phyloP scores from a whole-genome alignment of 495 filamentous ascomycete genomes.

The Cryomyces minteri region DNA sequence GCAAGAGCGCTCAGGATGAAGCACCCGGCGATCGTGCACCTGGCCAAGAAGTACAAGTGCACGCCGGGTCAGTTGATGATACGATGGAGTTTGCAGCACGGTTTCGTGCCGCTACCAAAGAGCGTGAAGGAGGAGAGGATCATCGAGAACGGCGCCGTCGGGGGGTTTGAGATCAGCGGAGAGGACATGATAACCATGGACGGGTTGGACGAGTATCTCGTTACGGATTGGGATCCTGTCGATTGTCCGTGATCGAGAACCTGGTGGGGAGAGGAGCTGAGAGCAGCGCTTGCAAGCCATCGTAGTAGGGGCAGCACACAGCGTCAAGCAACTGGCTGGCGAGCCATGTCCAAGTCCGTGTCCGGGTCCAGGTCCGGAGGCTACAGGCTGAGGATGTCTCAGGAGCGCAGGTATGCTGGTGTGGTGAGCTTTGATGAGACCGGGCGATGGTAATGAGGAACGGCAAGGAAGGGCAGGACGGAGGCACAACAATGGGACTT shows the following conservation, averaged over 20 bases:
- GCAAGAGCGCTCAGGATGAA: constrained; percentile 37
- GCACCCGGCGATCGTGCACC: constrained; percentile 27
- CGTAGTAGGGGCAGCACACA: no score
- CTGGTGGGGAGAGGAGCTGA: no score
- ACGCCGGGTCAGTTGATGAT: constrained; percentile 44
- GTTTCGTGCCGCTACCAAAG: constrained; percentile 58
- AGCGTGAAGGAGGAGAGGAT: constrained; percentile 44
- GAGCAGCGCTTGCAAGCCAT: no score
- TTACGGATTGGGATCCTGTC: constrained; percentile 27
- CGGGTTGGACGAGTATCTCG: constrained; percentile 45
- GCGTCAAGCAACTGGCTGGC: no score
- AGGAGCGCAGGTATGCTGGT: no score
- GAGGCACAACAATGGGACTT: no score
- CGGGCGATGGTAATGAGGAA: no score
- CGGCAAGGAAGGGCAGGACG: no score
- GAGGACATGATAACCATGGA: constrained; percentile 48
- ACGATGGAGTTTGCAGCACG: constrained; percentile 53
- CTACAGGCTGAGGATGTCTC: no score
- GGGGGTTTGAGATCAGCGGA: constrained; percentile 40
- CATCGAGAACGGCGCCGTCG: constrained; percentile 44
- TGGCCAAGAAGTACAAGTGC: constrained; percentile 38
- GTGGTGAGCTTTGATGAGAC: no score
- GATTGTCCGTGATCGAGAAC: constrained; percentile 6
- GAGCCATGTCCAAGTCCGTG: no score
- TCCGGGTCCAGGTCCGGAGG: no score